Evolutionary conservation across 768 basidiomycete species (phyloP).

Genomic region (Gloeophyllum trabeum): DNA sequence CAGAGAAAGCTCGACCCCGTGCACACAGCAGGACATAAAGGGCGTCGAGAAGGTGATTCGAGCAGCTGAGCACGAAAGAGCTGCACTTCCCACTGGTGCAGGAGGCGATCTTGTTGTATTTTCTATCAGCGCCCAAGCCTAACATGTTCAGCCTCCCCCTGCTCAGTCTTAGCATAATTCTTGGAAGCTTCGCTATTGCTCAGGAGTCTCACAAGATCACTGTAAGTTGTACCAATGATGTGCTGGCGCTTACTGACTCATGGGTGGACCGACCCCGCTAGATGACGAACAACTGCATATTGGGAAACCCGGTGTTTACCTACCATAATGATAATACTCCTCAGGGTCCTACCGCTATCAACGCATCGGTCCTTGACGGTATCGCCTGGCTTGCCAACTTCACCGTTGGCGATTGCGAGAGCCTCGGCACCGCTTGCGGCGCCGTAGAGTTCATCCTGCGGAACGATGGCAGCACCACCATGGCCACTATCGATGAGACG

Average conservation of each 20-base stretch:
- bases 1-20: no score
- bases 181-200: neutral
- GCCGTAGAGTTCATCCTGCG: neutral
- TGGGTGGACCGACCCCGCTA: neutral
- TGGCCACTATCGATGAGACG: no score
- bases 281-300: neutral
- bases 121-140: no score
- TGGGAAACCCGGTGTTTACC: neutral
- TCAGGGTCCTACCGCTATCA: neutral
- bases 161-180: no score
- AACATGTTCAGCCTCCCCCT: no score
- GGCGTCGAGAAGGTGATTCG: no score
- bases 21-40: no score
- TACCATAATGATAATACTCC: neutral
- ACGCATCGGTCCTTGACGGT: neutral
- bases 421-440: neutral
- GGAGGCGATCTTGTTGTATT: no score
- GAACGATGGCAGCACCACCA: neutral
- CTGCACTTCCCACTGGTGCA: no score
- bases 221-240: neutral
- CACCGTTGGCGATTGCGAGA: neutral
- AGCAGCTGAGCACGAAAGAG: no score
- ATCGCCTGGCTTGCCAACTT: neutral
- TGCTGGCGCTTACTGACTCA: neutral
- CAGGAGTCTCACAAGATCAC: neutral